Conservation (phyloP, 495 filamentous ascomycete species). For the Mytilinidion resinicola region DNA sequence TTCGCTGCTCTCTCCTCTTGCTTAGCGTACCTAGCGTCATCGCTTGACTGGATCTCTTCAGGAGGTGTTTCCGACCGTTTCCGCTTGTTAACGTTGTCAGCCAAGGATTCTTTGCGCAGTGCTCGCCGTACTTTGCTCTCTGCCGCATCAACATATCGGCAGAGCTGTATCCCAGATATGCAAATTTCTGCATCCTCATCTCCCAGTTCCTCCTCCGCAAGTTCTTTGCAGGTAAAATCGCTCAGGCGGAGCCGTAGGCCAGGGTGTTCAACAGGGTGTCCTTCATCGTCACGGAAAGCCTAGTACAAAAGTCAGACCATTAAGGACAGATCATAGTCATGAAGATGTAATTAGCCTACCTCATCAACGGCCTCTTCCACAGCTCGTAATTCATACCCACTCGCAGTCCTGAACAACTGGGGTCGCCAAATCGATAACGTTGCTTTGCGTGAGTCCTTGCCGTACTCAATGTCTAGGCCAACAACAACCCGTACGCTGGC, state of each 20-base stretch:
- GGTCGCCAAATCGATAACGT: conserved; percentile 3
- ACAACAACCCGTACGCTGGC: conserved; percentile 4
- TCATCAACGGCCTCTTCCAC: background rate
- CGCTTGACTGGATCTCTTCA: conserved; percentile 4
- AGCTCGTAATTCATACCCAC: conserved; percentile 2
- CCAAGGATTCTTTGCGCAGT: conserved; percentile 9
- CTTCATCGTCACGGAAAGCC: conserved; percentile 21
- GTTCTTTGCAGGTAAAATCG: conserved; percentile 22
- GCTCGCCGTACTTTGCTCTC: conserved; percentile 9
- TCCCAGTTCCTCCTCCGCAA: conserved; percentile 9
- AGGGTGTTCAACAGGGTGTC: conserved; percentile 24
- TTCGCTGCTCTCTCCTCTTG: no score
- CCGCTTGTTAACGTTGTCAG: conserved; percentile 13
- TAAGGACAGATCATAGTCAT: background rate
- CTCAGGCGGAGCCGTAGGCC: conserved; percentile 21
- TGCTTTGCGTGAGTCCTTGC: conserved; percentile 5
- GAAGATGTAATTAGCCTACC: background rate
- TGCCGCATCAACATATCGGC: conserved; percentile 14
- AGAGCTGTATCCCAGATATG: conserved; percentile 17
- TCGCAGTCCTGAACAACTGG: background rate
- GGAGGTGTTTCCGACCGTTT: conserved; percentile 12
- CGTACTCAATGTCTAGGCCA: conserved; percentile 4
- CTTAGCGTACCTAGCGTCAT: conserved; percentile 7
- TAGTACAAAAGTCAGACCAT: background rate
- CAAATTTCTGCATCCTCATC: conserved; percentile 14